A percentile compares a stretch with the other conserved stretches of the same genome.
Conservation (phyloP, 1,284 basidiomycete genomes). For the Neonothopanus nambi region DNA sequence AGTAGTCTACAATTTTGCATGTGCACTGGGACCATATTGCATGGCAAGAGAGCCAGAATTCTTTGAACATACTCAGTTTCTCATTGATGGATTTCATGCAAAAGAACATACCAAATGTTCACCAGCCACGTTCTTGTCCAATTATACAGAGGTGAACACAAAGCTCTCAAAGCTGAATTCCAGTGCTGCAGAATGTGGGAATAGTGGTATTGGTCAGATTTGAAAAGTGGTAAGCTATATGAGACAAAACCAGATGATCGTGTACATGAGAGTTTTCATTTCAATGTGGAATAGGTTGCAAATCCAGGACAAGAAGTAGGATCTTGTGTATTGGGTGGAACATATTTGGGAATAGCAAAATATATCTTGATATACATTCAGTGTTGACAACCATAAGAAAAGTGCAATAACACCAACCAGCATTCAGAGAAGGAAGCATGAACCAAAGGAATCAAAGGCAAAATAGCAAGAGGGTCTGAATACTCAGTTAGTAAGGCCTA, state of each 20-base stretch:
- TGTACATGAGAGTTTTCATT: conserved; percentile 32
- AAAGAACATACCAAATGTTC: no score
- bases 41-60: conserved; percentile 28
- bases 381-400: no score
- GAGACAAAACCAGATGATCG: conserved; percentile 28
- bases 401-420: no score
- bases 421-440: no score
- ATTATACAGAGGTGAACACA: conserved; percentile 24
- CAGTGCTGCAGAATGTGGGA: conserved; percentile 38
- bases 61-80: conserved; percentile 31
- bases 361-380: no score
- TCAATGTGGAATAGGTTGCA: conserved; percentile 28
- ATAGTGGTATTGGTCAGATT: conserved; percentile 29
- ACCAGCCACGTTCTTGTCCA: conserved; percentile 30
- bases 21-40: conserved; percentile 32
- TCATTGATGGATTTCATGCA: no score
- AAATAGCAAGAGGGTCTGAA: no score
- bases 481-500: no score
- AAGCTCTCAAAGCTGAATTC: conserved; percentile 27
- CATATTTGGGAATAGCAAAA: no score
- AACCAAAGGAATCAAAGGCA: no score
- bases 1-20: conserved; percentile 32
- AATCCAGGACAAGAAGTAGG: no score
- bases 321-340: no score
- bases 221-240: conserved; percentile 37